Conservation (phyloP, 73 alveolate species). For the Paramecium primaurelia region DNA sequence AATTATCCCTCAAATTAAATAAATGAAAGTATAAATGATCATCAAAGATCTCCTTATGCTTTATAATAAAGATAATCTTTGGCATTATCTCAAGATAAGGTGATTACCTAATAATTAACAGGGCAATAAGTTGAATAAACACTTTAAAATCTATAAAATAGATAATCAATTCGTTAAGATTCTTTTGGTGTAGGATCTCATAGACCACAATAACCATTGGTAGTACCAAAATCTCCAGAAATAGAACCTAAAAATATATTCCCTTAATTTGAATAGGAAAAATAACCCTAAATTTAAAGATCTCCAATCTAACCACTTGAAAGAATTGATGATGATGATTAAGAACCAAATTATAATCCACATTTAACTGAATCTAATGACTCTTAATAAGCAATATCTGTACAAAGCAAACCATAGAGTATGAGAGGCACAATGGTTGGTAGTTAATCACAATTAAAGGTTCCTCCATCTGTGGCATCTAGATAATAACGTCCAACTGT, state of each 20-base stretch:
- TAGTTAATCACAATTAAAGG: neutral
- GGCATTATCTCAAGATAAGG: neutral
- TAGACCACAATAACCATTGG: neutral
- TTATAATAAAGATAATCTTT: slow-evolving; percentile 16
- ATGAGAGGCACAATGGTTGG: neutral
- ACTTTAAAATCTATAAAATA: neutral
- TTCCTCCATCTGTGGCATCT: neutral
- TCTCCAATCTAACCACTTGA: neutral
- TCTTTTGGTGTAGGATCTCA: neutral
- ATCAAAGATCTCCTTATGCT: neutral
- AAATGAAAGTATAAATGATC: neutral
- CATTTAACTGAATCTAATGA: neutral
- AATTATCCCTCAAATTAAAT: neutral
- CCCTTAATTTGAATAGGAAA: neutral
- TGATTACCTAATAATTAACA: neutral
- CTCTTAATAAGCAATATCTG: neutral
- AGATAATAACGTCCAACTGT: neutral
- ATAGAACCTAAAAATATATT: neutral
- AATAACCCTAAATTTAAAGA: neutral
- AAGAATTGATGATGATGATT: neutral
- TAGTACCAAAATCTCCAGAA: neutral
- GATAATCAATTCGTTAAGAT: neutral
- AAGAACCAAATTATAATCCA: neutral
- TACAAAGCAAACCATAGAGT: neutral
- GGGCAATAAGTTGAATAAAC: neutral